Evolutionary conservation across 139 green algal genomes (phyloP).

Genomic region (Micractinium conductrix): DNA sequence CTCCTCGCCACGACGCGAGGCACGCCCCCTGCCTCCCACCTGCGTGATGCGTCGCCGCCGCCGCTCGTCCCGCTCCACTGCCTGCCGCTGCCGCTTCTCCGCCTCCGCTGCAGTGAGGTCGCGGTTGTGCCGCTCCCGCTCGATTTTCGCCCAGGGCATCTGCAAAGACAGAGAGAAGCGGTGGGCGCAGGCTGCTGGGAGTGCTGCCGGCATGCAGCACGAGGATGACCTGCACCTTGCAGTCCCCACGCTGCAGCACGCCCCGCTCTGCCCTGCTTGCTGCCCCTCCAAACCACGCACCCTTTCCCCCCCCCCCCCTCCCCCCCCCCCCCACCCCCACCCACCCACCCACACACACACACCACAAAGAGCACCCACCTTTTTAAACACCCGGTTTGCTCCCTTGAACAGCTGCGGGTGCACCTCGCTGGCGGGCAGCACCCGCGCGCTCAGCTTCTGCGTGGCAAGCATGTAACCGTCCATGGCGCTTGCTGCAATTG

Average conservation of each 20-base stretch:
- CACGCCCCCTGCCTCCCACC: neutral
- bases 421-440: constrained; percentile 56
- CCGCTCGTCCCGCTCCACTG: constrained; percentile 60
- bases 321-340: neutral
- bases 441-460: constrained; percentile 60
- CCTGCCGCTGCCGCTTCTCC: constrained; percentile 42
- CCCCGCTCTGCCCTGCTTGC: neutral
- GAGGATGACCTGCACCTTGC: neutral
- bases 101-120: constrained; percentile 57
- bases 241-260: neutral
- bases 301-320: no score
- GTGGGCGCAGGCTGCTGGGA: no score
- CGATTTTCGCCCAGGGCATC: constrained; percentile 79
- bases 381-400: constrained; percentile 78
- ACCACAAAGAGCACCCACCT: constrained; percentile 17
- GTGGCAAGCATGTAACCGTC: constrained; percentile 93
- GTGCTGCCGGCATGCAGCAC: no score
- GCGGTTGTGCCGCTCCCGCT: constrained; percentile 74
- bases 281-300: no score
- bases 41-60: constrained; percentile 66
- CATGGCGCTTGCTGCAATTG: constrained; percentile 88
- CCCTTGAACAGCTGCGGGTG: constrained; percentile 84
- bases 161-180: neutral
- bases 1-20: no score
- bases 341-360: neutral